Evolutionary conservation across 805 yeast genomes (phyloP).

Genomic region (Yamadazyma insecticola): DNA sequence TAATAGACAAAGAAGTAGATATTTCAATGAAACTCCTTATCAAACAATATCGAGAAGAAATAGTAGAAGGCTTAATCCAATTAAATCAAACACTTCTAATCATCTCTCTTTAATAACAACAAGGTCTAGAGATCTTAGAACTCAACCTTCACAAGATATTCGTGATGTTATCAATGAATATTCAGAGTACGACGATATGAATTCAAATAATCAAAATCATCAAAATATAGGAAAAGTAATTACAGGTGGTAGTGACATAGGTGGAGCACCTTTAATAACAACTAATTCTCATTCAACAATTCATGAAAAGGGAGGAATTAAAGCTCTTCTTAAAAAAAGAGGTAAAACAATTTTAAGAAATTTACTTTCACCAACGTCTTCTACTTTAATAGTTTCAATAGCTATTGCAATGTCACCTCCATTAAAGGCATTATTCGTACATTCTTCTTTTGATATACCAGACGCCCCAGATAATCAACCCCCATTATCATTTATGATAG

Average conservation of each 20-base stretch:
- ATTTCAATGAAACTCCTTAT: not conserved
- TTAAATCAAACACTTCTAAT: constrained; percentile 1
- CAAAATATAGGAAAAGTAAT: constrained; percentile 15
- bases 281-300: constrained; percentile 2
- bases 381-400: constrained; percentile 62
- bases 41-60: constrained; percentile 4
- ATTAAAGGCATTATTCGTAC: constrained; percentile 53
- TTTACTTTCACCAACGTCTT: constrained; percentile 65
- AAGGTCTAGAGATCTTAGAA: constrained; percentile 9
- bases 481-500: constrained; percentile 81
- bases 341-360: constrained; percentile 34
- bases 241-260: constrained; percentile 20
- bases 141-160: constrained; percentile 25
- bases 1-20: not conserved
- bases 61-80: constrained; percentile 3
- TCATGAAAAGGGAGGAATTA: constrained; percentile 1
- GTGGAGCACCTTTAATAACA: constrained; percentile 8
- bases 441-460: constrained; percentile 39
- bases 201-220: constrained; percentile 7
- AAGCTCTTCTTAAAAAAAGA: constrained; percentile 5
- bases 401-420: constrained; percentile 84
- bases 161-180: constrained; percentile 39
- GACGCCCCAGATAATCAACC: constrained; percentile 84
- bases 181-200: constrained; percentile 41
- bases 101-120: constrained; percentile 2